Evolutionary conservation across 2,329 filamentous ascomycete species (phyloP).

Genomic region (Xylariaceae sp.): DNA sequence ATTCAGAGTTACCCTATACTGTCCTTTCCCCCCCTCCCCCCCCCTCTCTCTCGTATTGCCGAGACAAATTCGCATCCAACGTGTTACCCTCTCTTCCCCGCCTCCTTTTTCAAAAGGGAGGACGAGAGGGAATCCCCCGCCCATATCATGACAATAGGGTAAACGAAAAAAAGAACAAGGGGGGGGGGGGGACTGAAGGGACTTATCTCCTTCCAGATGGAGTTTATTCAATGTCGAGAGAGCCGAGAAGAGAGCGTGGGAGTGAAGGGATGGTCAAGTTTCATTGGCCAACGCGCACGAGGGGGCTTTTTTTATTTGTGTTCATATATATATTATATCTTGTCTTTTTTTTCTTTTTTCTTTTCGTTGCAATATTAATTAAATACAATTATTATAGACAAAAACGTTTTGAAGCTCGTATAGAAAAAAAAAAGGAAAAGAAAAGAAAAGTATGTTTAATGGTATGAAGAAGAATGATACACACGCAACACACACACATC

Average conservation of each 20-base stretch:
- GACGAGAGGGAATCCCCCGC: neutral
- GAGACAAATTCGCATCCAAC: slow-evolving; percentile 4
- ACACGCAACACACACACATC: too few species aligned
- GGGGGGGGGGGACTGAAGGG: neutral
- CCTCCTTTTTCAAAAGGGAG: neutral
- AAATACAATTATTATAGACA: neutral
- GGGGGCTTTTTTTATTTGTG: too few species aligned
- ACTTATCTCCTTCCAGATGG: slow-evolving; percentile 15
- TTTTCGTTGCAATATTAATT: too few species aligned
- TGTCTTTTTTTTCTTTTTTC: too few species aligned
- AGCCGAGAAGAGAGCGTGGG: neutral
- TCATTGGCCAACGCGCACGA: neutral
- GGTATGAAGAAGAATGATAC: too few species aligned
- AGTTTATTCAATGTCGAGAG: slow-evolving; percentile 5
- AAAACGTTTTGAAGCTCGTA: neutral
- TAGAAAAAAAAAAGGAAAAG: neutral
- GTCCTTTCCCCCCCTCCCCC: too few species aligned
- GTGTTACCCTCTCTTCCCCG: neutral
- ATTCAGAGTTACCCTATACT: neutral
- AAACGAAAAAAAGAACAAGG: too few species aligned
- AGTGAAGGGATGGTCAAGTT: neutral
- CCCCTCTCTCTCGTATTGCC: neutral
- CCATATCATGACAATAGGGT: too few species aligned
- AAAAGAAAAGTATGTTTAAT: too few species aligned
- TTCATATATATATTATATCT: too few species aligned